Percentiles rank a stretch among this genome's conserved stretches.
phyloP scores from a whole-genome alignment of 2,329 filamentous ascomycete genomes.

The Escovopsis sp. region DNA sequence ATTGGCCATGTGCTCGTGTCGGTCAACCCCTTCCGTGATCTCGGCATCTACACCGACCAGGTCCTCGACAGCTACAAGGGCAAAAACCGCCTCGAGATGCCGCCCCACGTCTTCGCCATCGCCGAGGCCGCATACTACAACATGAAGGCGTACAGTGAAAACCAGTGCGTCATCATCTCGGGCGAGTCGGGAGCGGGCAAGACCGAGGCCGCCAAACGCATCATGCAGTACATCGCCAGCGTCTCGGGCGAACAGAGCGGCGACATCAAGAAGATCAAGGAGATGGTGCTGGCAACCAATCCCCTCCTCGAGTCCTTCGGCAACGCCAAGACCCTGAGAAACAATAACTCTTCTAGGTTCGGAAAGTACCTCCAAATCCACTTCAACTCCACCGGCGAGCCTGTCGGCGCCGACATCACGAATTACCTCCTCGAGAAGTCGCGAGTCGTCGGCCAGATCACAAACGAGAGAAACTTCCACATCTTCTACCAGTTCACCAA shows the following conservation, averaged over 20 bases:
- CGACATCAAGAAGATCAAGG: constrained; percentile 92
- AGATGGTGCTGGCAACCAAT: constrained; percentile 98
- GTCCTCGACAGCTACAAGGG: constrained; percentile 90
- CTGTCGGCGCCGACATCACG: constrained; percentile 91
- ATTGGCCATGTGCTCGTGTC: constrained; percentile 99
- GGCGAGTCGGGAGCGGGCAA: constrained; percentile 97
- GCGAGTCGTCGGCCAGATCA: constrained; percentile 86
- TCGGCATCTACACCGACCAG: constrained; percentile 93
- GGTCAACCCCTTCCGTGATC: constrained; percentile 92
- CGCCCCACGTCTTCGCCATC: constrained; percentile 93
- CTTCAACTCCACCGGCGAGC: constrained; percentile 84
- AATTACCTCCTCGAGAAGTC: constrained; percentile 96
- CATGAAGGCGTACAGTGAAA: constrained; percentile 98
- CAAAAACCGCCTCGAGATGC: constrained; percentile 91
- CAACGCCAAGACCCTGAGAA: constrained; percentile 93
- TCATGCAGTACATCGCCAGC: constrained; percentile 99
- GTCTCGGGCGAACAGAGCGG: constrained; percentile 76
- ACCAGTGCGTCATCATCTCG: constrained; percentile 98
- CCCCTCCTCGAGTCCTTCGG: constrained; percentile 94
- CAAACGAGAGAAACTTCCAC: constrained; percentile 94
- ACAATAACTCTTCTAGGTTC: constrained; percentile 98
- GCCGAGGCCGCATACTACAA: constrained; percentile 97
- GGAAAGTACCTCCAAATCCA: constrained; percentile 97
- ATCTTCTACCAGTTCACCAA: constrained; percentile 99
- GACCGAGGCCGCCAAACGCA: constrained; percentile 93